Evolutionary conservation across 306 rosid genomes (phyloP).

Genomic region (Oxytropis ochrocephala): DNA sequence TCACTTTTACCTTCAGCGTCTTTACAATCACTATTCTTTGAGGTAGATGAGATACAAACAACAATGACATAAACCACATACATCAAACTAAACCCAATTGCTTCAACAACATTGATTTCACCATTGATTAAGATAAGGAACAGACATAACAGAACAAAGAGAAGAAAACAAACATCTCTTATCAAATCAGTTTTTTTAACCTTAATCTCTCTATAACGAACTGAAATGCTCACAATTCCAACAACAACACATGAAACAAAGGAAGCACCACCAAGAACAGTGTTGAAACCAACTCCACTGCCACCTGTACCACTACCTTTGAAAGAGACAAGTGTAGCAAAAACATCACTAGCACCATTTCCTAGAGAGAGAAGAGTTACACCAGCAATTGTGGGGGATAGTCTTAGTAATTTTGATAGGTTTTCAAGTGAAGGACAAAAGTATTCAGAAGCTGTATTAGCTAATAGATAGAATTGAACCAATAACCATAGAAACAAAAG

Average conservation of each 20-base stretch:
- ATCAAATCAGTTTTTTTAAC: constrained; percentile 35
- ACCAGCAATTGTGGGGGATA: constrained; percentile 53
- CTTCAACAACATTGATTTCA: constrained; percentile 33
- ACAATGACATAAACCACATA: constrained; percentile 41
- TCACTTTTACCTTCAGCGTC: constrained; percentile 10
- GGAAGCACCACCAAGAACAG: constrained; percentile 48
- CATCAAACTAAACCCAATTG: constrained; percentile 31
- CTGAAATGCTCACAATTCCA: constrained; percentile 38
- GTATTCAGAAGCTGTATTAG: constrained; percentile 49
- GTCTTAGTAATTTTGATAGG: constrained; percentile 34
- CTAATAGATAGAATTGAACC: constrained; percentile 43
- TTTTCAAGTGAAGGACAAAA: constrained; percentile 52
- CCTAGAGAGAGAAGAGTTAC: constrained; percentile 59
- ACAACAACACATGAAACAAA: constrained; percentile 50
- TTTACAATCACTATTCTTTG: constrained; percentile 21
- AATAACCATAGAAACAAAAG: constrained; percentile 45
- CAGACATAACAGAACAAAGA: constrained; percentile 36
- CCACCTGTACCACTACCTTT: constrained; percentile 29
- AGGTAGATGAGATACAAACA: constrained; percentile 30
- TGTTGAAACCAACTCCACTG: constrained; percentile 32
- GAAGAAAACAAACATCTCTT: constrained; percentile 43
- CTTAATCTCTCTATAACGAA: constrained; percentile 5
- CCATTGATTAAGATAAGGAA: constrained; percentile 25
- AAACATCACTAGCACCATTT: constrained; percentile 49
- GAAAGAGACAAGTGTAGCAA: constrained; percentile 42